Base-by-base conservation (phyloP, 2,329 filamentous ascomycete species). In the Amauroascus niger region DNA sequence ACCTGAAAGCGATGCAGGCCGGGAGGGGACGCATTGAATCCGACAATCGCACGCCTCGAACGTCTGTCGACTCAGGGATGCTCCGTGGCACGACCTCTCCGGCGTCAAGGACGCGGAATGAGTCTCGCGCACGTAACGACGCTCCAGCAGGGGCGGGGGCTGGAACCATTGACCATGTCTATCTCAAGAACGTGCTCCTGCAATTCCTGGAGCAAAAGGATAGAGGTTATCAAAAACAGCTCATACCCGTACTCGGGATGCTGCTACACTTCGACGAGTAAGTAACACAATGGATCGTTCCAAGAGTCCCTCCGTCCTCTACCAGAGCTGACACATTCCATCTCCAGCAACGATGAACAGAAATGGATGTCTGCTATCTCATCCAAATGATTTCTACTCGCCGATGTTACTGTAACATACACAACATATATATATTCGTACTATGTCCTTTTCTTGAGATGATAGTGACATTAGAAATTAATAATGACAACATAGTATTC, bases 301-400 rank as follows among this genome's bases (percentile, higher is more conserved):
- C 22, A 16, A 7, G 8, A 30, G 11, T 26, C 33, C 9, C 11
- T 44, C 20, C n/a, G 8, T 6, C 8, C 18, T 37, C 14, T 3
- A 11, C 7, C 30, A 22, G 20, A 22, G 14, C 53, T 41, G n/a
- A 43, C 20, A 22, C 20, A 22, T 22, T 8, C 44, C 33, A 13
- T 50, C 5, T 54, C 56, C 54, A 82, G 79, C 62, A 80, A 79
- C 61, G 89, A 95, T 61, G 86, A 93, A 71, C 84, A 93, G 70
- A 91, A 88, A 70, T 95, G 88, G 88, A 81, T 84, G 70, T 79
- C 83, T 16, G 88, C 86, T 2, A 83, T 95, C 47, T 75, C 76
- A 56, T 75, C 78, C 14, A 70, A 67, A 61, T 77, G 60, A 67
- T 57, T 24, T 45, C n/a, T 26, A 26, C 45, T 22, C 33, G 30